These are phyloP conservation scores for Lolium multiflorum DNA, from an alignment of 176 grass and related monocot species.

Conservation along the genomic window DNA sequence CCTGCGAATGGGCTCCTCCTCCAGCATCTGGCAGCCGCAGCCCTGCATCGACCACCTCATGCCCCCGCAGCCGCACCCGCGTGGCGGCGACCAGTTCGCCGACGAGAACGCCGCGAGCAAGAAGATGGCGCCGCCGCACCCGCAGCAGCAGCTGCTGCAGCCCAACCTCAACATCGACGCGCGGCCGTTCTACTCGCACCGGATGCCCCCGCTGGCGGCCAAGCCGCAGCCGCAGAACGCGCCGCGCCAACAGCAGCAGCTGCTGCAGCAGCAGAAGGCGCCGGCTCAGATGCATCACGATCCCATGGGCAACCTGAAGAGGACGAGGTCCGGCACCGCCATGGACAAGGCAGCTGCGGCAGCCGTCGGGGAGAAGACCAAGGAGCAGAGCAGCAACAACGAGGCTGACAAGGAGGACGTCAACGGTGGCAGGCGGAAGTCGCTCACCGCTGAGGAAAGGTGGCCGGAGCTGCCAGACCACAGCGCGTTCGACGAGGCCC, in stretches of 20 bases:
- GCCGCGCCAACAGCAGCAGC: not conserved
- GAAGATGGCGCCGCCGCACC: not conserved
- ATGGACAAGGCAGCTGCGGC: constrained; percentile 48
- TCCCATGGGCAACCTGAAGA: constrained; percentile 80
- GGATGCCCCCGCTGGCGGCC: constrained; percentile 43
- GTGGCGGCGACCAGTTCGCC: constrained; percentile 50
- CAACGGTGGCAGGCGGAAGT: constrained; percentile 55
- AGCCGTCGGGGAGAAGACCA: constrained; percentile 5
- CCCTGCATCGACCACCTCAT: constrained; percentile 73
- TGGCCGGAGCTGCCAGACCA: constrained; percentile 93
- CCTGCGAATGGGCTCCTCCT: constrained; percentile 64
- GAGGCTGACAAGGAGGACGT: not conserved
- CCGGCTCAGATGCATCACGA: constrained; percentile 50
- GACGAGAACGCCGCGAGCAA: constrained; percentile 64
- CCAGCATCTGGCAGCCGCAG: constrained; percentile 93
- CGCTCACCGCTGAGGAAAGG: constrained; percentile 64
- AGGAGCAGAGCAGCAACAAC: constrained; percentile 38
- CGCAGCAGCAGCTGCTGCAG: constrained; percentile 26
- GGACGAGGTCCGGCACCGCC: constrained; percentile 64
- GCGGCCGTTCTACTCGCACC: constrained; percentile 76
- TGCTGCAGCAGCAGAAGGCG: constrained; percentile 28
- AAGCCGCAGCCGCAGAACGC: constrained; percentile 41
- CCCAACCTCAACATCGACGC: constrained; percentile 78
- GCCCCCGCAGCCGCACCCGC: constrained; percentile 41
- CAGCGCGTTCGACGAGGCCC: constrained; percentile 79